Evolutionary conservation across 2,329 filamentous ascomycete species (phyloP).

Genomic region (Hypomyces perniciosus): DNA sequence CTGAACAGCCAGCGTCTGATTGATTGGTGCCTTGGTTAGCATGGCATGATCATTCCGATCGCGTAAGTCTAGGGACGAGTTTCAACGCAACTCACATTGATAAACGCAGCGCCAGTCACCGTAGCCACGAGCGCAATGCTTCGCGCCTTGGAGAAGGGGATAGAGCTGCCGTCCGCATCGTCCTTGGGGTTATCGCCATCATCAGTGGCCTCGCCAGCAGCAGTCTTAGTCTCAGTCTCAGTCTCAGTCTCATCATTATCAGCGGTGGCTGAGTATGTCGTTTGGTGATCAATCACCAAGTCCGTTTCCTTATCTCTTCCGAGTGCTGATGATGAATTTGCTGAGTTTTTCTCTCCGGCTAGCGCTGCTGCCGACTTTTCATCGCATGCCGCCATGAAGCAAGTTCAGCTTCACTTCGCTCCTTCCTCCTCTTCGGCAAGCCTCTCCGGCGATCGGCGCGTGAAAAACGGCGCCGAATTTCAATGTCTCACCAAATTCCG

Average conservation of each 20-base stretch:
- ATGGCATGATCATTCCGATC: neutral
- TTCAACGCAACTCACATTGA: slow-evolving; percentile 37
- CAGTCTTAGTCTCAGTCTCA: too few relatives aligned
- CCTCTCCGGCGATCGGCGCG: neutral
- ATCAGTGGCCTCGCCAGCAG: too few relatives aligned
- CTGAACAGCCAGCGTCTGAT: slow-evolving; percentile 51
- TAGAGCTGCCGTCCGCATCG: slow-evolving; percentile 19
- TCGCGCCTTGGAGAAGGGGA: slow-evolving; percentile 43
- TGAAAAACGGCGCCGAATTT: too few relatives aligned
- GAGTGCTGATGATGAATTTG: neutral
- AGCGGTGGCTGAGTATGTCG: too few relatives aligned
- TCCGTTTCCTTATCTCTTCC: neutral
- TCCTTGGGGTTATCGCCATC: slow-evolving; percentile 9
- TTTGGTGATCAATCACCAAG: too few relatives aligned
- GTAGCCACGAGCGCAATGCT: slow-evolving; percentile 51
- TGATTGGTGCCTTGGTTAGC: neutral
- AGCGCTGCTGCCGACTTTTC: neutral
- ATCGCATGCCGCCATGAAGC: neutral
- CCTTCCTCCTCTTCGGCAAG: neutral
- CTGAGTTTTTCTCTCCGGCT: neutral
- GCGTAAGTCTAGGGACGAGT: neutral
- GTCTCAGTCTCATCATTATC: too few relatives aligned
- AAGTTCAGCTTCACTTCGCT: neutral
- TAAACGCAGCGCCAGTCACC: slow-evolving; percentile 49
- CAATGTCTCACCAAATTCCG: too few relatives aligned